Evolutionary conservation across 1,284 basidiomycete genomes (phyloP), one percentile per base, ranked within the genome.

Genomic region (Schizophyllum amplum): DNA sequence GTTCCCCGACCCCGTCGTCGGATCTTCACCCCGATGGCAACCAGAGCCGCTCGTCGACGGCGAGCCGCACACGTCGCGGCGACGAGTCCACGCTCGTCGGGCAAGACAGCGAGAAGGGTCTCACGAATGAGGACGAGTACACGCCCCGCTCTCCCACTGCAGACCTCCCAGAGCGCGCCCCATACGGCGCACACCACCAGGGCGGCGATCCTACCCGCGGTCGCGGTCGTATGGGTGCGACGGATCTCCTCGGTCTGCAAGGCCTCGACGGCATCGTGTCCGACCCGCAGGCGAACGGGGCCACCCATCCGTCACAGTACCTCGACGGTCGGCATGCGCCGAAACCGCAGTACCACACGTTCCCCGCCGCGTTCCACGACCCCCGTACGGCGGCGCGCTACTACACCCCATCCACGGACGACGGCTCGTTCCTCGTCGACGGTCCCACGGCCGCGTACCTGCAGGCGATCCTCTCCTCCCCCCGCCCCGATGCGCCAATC

Each of bases 141-240:
- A 90, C 87, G 0, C 87, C 87, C 4, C 79, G 85, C n/a, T 90
- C 87, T 2, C 84, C 85, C 62, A n/a, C 47, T 59, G 55, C 54
- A 62, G 52, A 58, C 59, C 21, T 55, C 59, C 46, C 66, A 59
- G 9, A 64, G 68, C 22, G 63, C 65, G 26, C 70, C 66, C 55
- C 71, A 69, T 57, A 59, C 67, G 20, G 60, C 64, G 13, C 69
- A 71, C 49, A 68, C 62, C 47, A 55, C 61, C 47, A 67, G 13
- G 33, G 33, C 33, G 33, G 2, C 4, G 33, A 42, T 9, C 33
- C 66, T 5, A 63, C 65, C 55, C 66, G 68, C 42, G 59, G 66
- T 55, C 66, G 69, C 61, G 64, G 67, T 56, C 75, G 82, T 42
- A 78, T 74, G 57, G 83, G 81, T 0, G 69, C 78, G 0, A 82